phyloP scores from a whole-genome alignment of 106 monocot genomes.

The Narthecium ossifragum region DNA sequence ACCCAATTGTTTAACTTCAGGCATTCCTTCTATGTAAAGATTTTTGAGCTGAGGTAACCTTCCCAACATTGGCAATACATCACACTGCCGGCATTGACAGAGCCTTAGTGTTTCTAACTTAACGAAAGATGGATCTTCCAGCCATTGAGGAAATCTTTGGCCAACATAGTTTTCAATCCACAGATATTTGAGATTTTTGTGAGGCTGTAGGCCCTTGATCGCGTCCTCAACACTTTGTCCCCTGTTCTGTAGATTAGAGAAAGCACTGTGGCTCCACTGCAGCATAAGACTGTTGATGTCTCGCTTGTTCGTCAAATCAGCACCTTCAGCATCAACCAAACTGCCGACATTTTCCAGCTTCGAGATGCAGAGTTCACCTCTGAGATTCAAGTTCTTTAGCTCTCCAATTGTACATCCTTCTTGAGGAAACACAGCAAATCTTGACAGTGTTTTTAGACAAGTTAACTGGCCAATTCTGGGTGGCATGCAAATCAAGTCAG shows the following conservation, averaged over 20 bases:
- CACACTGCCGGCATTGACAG: slow-evolving; percentile 9
- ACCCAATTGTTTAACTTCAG: not conserved
- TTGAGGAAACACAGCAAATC: slow-evolving; percentile 20
- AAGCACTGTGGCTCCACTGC: slow-evolving; percentile 12
- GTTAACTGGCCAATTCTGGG: too few relatives aligned
- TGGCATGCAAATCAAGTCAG: too few relatives aligned
- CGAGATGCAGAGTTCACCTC: slow-evolving; percentile 46
- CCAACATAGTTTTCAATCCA: slow-evolving; percentile 22
- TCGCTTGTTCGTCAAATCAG: slow-evolving; percentile 23
- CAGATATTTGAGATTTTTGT: slow-evolving; percentile 14
- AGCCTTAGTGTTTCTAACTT: slow-evolving; percentile 16
- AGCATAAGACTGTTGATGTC: slow-evolving; percentile 17
- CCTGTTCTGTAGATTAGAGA: not conserved
- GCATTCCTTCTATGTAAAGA: slow-evolving; percentile 14
- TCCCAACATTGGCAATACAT: slow-evolving; percentile 2
- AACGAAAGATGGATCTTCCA: slow-evolving; percentile 15
- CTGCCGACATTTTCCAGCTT: slow-evolving; percentile 38
- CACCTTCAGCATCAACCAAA: slow-evolving; percentile 20
- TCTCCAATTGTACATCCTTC: slow-evolving; percentile 21
- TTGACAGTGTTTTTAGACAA: slow-evolving; percentile 43
- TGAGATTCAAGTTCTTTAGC: slow-evolving; percentile 28
- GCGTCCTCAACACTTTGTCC: slow-evolving; percentile 5
- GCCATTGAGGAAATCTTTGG: slow-evolving; percentile 17
- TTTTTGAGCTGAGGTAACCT: slow-evolving; percentile 11
- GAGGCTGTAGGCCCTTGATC: slow-evolving; percentile 22